A percentile compares a stretch with the other conserved stretches of the same genome.
Evolutionary conservation across 2,329 filamentous ascomycete species (phyloP).

Genomic region (Geosmithia morbida): DNA sequence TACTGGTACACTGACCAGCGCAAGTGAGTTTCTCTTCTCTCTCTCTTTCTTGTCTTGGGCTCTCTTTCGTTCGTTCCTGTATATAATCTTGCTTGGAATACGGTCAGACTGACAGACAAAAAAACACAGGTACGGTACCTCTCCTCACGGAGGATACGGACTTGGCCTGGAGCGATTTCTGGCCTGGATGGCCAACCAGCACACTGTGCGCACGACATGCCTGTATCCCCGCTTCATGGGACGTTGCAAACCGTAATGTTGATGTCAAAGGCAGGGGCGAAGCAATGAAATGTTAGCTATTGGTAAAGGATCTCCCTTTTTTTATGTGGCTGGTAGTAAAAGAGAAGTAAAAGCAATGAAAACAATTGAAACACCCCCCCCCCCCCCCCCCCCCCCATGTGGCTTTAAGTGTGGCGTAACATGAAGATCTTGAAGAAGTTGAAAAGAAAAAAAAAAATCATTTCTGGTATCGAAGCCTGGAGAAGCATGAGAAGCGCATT

Average conservation of each 20-base stretch:
- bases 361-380: no score
- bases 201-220: conserved; percentile 51
- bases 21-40: conserved; percentile 46
- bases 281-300: not conserved
- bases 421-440: no score
- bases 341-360: no score
- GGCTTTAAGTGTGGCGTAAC: no score
- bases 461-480: no score
- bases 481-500: no score
- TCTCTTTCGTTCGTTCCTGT: not conserved
- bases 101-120: conserved; percentile 5
- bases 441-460: no score
- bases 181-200: conserved; percentile 50
- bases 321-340: no score
- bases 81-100: conserved; percentile 1
- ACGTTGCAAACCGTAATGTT: conserved; percentile 54
- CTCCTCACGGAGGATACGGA: conserved; percentile 85
- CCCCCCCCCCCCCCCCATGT: no score
- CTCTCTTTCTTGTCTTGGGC: not conserved
- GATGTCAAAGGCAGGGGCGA: not conserved
- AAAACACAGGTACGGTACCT: conserved; percentile 70
- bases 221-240: conserved; percentile 73
- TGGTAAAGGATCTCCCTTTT: not conserved
- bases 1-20: conserved; percentile 99
- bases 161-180: conserved; percentile 73